phyloP scores from a whole-genome alignment of 1,284 basidiomycete species.

The Ceratobasidium sp. region DNA sequence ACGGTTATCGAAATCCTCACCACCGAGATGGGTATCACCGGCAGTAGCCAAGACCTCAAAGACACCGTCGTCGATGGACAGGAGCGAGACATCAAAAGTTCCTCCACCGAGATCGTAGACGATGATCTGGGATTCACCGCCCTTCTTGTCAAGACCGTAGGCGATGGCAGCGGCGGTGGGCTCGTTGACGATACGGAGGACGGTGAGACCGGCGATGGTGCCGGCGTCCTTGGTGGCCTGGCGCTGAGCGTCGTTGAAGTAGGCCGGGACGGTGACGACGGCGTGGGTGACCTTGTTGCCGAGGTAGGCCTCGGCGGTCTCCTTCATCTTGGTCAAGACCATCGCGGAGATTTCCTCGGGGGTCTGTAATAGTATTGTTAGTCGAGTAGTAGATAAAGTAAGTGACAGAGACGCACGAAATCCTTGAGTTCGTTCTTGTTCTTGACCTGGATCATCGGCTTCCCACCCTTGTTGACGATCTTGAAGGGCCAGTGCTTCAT shows the following conservation, averaged over 20 bases:
- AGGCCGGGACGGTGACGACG: conserved; percentile 77
- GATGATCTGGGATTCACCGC: conserved; percentile 96
- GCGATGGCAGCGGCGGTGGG: conserved; percentile 65
- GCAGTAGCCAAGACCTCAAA: conserved; percentile 75
- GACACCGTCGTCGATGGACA: conserved; percentile 73
- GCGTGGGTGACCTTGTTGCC: conserved; percentile 71
- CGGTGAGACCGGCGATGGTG: conserved; percentile 73
- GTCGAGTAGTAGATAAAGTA: no score
- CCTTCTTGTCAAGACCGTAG: conserved; percentile 77
- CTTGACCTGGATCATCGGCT: conserved; percentile 69
- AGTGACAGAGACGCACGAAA: conserved; percentile 60
- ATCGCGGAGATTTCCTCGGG: conserved; percentile 91
- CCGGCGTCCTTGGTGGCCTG: conserved; percentile 74
- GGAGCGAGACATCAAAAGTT: conserved; percentile 76
- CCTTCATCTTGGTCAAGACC: conserved; percentile 99
- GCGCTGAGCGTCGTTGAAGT: conserved; percentile 79
- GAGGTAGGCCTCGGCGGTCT: conserved; percentile 74
- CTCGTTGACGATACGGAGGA: conserved; percentile 79
- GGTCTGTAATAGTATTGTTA: conserved; percentile 50
- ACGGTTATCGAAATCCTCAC: conserved; percentile 98
- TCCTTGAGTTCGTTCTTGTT: conserved; percentile 80
- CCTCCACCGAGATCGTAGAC: conserved; percentile 99
- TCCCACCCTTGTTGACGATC: conserved; percentile 70
- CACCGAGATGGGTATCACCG: conserved; percentile 72
- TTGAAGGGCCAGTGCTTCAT: conserved; percentile 84